Percentiles rank a stretch among this genome's conserved stretches.
phyloP scores from a whole-genome alignment of 2,329 filamentous ascomycete genomes.

The Talaromyces sp. region DNA sequence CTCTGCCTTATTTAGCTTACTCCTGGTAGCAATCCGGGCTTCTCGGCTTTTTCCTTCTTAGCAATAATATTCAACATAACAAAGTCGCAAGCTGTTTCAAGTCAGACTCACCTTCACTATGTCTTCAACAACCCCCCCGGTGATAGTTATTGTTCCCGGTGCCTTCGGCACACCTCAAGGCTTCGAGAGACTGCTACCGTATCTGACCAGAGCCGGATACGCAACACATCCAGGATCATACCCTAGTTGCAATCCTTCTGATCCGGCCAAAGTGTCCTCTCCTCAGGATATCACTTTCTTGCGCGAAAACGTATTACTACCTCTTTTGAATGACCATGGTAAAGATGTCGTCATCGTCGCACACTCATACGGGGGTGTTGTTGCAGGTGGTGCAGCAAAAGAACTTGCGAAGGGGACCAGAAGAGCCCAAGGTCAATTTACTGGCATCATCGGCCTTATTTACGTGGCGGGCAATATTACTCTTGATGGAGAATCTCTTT shows the following conservation, averaged over 20 bases:
- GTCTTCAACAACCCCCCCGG: constrained; percentile 14
- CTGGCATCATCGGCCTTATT: constrained; percentile 19
- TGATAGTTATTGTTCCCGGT: constrained; percentile 26
- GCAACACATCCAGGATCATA: constrained; percentile 16
- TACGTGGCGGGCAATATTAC: constrained; percentile 19
- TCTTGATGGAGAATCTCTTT: constrained; percentile 17
- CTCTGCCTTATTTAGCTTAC: too few species aligned
- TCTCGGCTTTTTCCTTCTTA: neutral
- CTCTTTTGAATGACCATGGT: constrained; percentile 19
- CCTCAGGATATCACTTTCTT: constrained; percentile 21
- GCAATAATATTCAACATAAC: neutral
- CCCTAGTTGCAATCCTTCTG: constrained; percentile 1
- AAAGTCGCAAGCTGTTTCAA: neutral
- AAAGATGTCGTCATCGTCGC: constrained; percentile 26
- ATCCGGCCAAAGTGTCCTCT: constrained; percentile 19
- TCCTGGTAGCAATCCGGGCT: neutral
- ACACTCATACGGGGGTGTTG: constrained; percentile 31
- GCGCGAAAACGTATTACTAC: constrained; percentile 23
- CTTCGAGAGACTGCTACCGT: constrained; percentile 18
- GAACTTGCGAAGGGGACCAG: constrained; percentile 22
- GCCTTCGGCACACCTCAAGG: constrained; percentile 24
- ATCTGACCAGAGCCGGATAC: constrained; percentile 18
- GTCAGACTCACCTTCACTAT: constrained; percentile 1
- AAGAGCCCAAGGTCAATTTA: constrained; percentile 15
- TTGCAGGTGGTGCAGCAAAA: constrained; percentile 26